Conservation (phyloP, 2,329 filamentous ascomycete genomes). For the Daldinia eschscholtzii region DNA sequence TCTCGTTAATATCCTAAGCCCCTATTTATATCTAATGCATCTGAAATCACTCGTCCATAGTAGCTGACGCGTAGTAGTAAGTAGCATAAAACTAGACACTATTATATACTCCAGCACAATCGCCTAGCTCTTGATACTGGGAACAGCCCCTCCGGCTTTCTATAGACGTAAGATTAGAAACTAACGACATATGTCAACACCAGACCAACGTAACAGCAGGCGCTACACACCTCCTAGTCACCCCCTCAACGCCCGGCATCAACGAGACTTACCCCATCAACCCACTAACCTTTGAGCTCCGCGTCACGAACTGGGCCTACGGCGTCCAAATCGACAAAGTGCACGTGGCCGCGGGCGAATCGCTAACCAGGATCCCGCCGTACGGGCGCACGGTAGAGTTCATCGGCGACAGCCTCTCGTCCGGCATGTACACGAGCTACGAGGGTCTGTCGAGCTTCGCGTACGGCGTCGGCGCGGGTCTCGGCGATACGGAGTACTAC, state of each 20-base stretch:
- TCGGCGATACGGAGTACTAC: slow-evolving; percentile 70
- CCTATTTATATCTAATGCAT: background rate
- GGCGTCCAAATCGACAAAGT: slow-evolving; percentile 69
- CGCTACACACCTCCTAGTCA: slow-evolving; percentile 68
- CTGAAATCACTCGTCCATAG: background rate
- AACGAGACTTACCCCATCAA: slow-evolving; percentile 58
- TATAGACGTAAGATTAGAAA: background rate
- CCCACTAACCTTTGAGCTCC: slow-evolving; percentile 66
- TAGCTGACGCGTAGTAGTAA: slow-evolving; percentile 1
- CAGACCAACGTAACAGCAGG: slow-evolving; percentile 68
- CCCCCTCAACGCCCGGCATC: slow-evolving; percentile 59
- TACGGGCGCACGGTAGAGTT: slow-evolving; percentile 57
- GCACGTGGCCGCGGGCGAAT: slow-evolving; percentile 60
- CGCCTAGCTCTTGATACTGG: background rate
- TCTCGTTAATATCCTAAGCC: background rate
- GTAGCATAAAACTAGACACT: background rate
- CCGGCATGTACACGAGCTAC: slow-evolving; percentile 70
- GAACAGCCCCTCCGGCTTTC: background rate
- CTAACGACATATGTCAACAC: background rate
- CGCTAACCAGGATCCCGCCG: slow-evolving; percentile 59
- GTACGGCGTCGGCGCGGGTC: slow-evolving; percentile 66
- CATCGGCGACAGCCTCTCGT: slow-evolving; percentile 63
- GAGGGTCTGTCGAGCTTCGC: slow-evolving; percentile 69
- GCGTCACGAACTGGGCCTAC: slow-evolving; percentile 72
- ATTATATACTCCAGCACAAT: background rate